These are phyloP conservation scores for Metarhizium album DNA, from an alignment of 2,329 filamentous ascomycete genomes.

Conservation along the genomic window DNA sequence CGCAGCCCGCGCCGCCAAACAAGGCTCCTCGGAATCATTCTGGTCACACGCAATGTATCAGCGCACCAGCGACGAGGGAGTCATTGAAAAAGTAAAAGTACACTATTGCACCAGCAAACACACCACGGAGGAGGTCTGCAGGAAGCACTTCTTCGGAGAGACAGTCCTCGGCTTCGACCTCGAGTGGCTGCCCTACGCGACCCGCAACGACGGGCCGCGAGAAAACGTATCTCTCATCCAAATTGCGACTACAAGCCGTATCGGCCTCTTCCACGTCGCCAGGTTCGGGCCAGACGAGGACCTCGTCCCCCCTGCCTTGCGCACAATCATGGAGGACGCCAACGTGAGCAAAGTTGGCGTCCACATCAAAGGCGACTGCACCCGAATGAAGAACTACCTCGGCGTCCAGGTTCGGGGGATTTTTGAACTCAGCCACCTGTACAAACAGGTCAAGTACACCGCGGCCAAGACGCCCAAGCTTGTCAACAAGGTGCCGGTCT, in stretches of 20 bases:
- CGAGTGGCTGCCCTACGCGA: constrained; percentile 60
- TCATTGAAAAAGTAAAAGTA: constrained; percentile 48
- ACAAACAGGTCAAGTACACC: constrained; percentile 64
- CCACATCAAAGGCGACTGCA: constrained; percentile 58
- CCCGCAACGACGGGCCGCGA: constrained; percentile 38
- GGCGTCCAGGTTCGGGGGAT: constrained; percentile 53
- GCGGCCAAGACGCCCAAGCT: constrained; percentile 32
- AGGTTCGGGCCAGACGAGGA: constrained; percentile 43
- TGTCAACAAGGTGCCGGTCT: constrained; percentile 58
- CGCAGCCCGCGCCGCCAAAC: constrained; percentile 34
- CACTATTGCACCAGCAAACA: constrained; percentile 66
- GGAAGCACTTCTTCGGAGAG: constrained; percentile 56
- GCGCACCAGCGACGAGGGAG: constrained; percentile 29
- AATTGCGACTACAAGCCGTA: constrained; percentile 62
- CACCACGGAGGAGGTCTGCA: constrained; percentile 54
- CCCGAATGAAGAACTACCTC: constrained; percentile 56
- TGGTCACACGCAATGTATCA: constrained; percentile 64
- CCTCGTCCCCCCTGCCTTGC: constrained; percentile 61
- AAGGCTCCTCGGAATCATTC: constrained; percentile 39
- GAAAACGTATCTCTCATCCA: constrained; percentile 74
- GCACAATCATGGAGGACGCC: constrained; percentile 59
- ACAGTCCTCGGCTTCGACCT: constrained; percentile 77
- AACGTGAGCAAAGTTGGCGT: constrained; percentile 68
- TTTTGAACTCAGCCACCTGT: constrained; percentile 74
- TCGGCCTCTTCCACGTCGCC: constrained; percentile 75